These are phyloP conservation scores for Eucalyptus sp. DNA, from an alignment of 345 rosid genomes.

Conservation along the genomic window DNA sequence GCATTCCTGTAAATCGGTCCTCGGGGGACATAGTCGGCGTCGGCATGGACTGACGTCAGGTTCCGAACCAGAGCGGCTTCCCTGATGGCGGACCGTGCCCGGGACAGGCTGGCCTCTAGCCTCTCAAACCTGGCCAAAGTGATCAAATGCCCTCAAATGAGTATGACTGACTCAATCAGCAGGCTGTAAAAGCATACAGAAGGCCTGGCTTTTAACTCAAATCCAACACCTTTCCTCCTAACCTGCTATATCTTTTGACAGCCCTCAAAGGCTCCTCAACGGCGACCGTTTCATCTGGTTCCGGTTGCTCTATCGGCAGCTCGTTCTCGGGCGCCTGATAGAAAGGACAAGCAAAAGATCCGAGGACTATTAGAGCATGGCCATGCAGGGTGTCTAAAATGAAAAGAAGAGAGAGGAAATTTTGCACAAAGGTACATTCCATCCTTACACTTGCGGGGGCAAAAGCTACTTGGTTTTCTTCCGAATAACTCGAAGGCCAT, in stretches of 20 bases:
- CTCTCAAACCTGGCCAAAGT: conserved; percentile 4
- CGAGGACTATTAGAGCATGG: background rate
- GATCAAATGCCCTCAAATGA: background rate
- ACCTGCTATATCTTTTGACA: background rate
- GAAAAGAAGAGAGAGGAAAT: background rate
- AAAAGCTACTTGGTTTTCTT: background rate
- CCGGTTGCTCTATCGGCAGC: background rate
- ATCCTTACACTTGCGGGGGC: background rate
- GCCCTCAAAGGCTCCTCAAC: background rate
- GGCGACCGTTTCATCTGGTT: background rate
- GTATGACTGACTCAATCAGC: background rate
- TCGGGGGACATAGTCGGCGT: conserved; percentile 14
- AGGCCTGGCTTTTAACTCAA: background rate
- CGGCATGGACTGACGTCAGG: conserved; percentile 8
- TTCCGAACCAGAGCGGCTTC: conserved; percentile 15
- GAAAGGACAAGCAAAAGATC: background rate
- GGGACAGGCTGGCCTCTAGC: conserved; percentile 9
- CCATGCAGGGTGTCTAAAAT: background rate
- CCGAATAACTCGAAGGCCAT: background rate
- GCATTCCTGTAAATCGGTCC: conserved; percentile 30
- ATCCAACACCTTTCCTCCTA: background rate
- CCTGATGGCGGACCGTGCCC: conserved; percentile 15
- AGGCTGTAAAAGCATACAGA: background rate
- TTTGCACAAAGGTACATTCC: background rate
- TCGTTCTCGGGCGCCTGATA: background rate